Percentiles rank a stretch among this genome's conserved stretches.
Evolutionary conservation across 805 yeast species (phyloP).

Genomic region (Ogataea zsoltii): DNA sequence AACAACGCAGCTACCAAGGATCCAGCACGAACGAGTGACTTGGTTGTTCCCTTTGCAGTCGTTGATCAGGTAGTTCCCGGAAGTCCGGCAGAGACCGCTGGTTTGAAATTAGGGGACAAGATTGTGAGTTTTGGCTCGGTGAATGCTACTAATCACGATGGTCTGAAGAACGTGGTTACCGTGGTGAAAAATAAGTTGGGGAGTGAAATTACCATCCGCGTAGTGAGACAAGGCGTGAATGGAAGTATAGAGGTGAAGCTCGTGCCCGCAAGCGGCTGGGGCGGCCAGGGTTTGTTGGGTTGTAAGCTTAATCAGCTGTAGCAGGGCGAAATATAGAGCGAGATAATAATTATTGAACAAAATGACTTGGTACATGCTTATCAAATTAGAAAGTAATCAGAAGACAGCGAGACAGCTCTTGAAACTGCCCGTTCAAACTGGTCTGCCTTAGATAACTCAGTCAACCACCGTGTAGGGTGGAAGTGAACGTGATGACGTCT

Average conservation of each 20-base stretch:
- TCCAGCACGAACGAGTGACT: constrained; percentile 9
- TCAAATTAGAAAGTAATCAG: too few species aligned
- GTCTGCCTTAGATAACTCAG: too few species aligned
- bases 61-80: constrained; percentile 48
- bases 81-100: constrained; percentile 58
- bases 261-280: constrained; percentile 57
- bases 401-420: too few species aligned
- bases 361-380: too few species aligned
- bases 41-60: constrained; percentile 52
- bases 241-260: constrained; percentile 30
- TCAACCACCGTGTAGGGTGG: constrained; percentile 93
- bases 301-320: constrained; percentile 55
- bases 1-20: not conserved
- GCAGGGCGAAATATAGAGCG: constrained; percentile 25
- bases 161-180: constrained; percentile 44
- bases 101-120: constrained; percentile 55
- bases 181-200: constrained; percentile 40
- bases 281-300: constrained; percentile 69
- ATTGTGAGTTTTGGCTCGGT: constrained; percentile 55
- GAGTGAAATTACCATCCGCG: constrained; percentile 22
- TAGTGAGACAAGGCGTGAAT: constrained; percentile 24
- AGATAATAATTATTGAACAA: too few species aligned
- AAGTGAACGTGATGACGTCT: constrained; percentile 83
- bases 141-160: constrained; percentile 51
- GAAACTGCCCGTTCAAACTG: too few species aligned